These are phyloP conservation scores for Colletotrichum lupini DNA, from an alignment of 2,329 filamentous ascomycete genomes.

Conservation along the genomic window DNA sequence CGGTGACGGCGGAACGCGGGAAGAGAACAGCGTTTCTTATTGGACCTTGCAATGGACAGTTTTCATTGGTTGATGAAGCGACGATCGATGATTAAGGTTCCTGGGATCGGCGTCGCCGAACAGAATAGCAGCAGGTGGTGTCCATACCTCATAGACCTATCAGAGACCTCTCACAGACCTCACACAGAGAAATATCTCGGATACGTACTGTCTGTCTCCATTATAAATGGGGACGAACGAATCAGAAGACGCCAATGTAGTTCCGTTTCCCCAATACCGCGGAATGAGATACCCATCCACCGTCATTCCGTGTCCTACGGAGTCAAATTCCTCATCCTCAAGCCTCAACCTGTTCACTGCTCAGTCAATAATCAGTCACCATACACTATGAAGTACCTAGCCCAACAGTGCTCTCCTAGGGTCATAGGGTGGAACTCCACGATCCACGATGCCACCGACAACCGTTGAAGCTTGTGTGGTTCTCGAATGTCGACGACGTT, in stretches of 20 bases:
- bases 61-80: conserved; percentile 22
- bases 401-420: not conserved
- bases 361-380: too few relatives aligned
- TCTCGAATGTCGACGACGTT: conserved; percentile 17
- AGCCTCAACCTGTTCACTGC: not conserved
- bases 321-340: not conserved
- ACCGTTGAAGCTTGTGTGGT: conserved; percentile 13
- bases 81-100: conserved; percentile 23
- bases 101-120: conserved; percentile 30
- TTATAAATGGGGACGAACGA: not conserved
- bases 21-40: not conserved
- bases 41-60: not conserved
- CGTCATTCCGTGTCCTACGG: conserved; percentile 14
- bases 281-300: not conserved
- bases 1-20: not conserved
- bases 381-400: too few relatives aligned
- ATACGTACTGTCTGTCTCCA: not conserved
- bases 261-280: not conserved
- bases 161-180: not conserved
- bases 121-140: conserved; percentile 9
- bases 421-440: not conserved
- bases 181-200: not conserved
- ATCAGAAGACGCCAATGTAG: not conserved
- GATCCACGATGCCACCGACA: conserved; percentile 2
- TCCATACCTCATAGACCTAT: not conserved